Percentiles rank a stretch among this genome's conserved stretches.
phyloP scores from a whole-genome alignment of 805 yeast genomes.

The Suhomyces vadensis region DNA sequence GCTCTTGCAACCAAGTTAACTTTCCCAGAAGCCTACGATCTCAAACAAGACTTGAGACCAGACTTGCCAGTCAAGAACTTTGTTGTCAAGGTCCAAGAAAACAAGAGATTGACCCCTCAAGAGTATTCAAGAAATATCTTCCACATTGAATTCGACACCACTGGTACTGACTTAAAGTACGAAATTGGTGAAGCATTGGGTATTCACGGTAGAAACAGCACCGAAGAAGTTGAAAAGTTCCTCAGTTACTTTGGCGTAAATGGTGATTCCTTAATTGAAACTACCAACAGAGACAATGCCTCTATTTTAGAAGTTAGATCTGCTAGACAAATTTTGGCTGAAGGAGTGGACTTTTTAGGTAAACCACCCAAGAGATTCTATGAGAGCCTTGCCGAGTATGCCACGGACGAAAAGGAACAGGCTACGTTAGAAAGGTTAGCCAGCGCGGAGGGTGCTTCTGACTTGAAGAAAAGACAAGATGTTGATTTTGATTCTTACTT shows the following conservation, averaged over 20 bases:
- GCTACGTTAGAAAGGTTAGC: conserved; percentile 61
- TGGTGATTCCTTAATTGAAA: conserved; percentile 65
- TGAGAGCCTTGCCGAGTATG: conserved; percentile 74
- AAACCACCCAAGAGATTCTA: conserved; percentile 95
- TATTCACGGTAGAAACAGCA: conserved; percentile 84
- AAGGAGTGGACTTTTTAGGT: conserved; percentile 85
- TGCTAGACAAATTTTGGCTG: conserved; percentile 74
- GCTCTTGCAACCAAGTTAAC: conserved; percentile 70
- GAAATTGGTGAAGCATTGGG: conserved; percentile 97
- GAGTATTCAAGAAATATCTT: conserved; percentile 93
- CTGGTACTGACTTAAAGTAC: conserved; percentile 88
- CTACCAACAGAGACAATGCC: conserved; percentile 66
- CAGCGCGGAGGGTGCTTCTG: conserved; percentile 79
- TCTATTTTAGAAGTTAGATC: conserved; percentile 70
- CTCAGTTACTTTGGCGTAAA: conserved; percentile 69
- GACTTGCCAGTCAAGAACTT: conserved; percentile 84
- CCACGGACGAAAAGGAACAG: conserved; percentile 68
- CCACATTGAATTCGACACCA: conserved; percentile 91
- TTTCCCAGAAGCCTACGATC: conserved; percentile 77
- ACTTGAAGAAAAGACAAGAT: conserved; percentile 81
- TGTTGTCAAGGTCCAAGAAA: conserved; percentile 86
- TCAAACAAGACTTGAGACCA: conserved; percentile 70
- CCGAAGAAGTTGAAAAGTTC: conserved; percentile 65
- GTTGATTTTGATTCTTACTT: conserved; percentile 78
- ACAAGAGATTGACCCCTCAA: conserved; percentile 84